Conservation (phyloP, 2,329 filamentous ascomycete species). For the Xylariaceae sp. region DNA sequence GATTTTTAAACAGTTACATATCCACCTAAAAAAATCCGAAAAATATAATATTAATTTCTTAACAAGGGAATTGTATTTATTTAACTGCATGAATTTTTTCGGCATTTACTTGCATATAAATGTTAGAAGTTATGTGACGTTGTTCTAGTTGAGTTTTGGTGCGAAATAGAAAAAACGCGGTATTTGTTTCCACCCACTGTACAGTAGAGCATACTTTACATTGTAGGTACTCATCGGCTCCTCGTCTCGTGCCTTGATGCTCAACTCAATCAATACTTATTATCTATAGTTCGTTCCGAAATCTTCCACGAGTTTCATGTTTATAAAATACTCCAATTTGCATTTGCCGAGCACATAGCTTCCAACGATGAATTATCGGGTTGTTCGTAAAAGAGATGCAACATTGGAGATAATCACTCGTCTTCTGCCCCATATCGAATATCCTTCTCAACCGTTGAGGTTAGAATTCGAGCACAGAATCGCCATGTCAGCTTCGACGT, state of each 20-base stretch:
- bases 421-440: background rate
- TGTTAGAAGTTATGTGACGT: too few species aligned
- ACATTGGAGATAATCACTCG: background rate
- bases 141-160: too few species aligned
- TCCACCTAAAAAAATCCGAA: background rate
- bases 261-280: too few species aligned
- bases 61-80: background rate
- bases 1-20: background rate
- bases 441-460: background rate
- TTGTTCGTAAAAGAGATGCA: background rate
- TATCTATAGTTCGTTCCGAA: conserved; percentile 9
- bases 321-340: conserved; percentile 4
- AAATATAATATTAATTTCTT: background rate
- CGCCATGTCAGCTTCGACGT: background rate
- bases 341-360: conserved; percentile 12
- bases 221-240: too few species aligned
- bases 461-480: background rate
- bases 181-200: too few species aligned
- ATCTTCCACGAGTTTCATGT: conserved; percentile 12
- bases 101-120: too few species aligned
- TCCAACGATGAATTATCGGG: conserved; percentile 17
- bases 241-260: too few species aligned
- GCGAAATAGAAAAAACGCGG: too few species aligned
- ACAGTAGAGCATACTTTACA: too few species aligned
- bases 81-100: too few species aligned